phyloP scores from a whole-genome alignment of 441 rosid species.

The Hura crepitans region DNA sequence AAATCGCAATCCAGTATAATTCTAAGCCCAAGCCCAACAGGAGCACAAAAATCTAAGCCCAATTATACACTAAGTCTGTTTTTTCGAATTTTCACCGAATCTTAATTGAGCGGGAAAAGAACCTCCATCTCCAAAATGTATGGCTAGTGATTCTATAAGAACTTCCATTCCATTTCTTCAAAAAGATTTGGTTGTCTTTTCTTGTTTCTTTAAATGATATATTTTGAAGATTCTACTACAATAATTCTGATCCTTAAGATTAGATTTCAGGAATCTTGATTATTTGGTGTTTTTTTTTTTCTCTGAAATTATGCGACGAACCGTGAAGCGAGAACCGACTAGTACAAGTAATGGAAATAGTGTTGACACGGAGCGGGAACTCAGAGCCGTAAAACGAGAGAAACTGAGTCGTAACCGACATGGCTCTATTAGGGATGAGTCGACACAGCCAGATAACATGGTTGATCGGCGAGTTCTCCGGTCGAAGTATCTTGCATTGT shows the following conservation, averaged over 20 bases:
- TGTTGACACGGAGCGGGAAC: conserved; percentile 9
- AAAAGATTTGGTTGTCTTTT: no score
- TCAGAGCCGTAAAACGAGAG: conserved; percentile 22
- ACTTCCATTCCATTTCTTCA: not conserved
- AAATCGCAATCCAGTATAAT: no score
- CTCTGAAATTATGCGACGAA: conserved; percentile 11
- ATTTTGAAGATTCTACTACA: not conserved
- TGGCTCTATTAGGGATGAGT: conserved; percentile 5
- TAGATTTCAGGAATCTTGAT: not conserved
- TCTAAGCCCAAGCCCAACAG: no score
- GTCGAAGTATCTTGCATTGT: conserved; percentile 38
- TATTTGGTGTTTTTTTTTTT: not conserved
- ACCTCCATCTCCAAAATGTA: not conserved
- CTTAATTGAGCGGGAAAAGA: conserved; percentile 12
- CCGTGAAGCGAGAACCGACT: conserved; percentile 14
- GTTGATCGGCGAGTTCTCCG: conserved; percentile 35
- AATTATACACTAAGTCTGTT: no score
- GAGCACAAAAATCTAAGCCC: no score
- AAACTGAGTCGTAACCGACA: conserved; percentile 2
- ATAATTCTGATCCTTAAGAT: not conserved
- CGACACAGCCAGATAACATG: conserved; percentile 9
- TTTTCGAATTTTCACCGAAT: not conserved
- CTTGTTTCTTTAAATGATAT: not conserved
- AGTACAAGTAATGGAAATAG: not conserved
- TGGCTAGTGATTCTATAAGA: no score